Conservation (phyloP, 2,329 filamentous ascomycete species). For the Penicillium sp. region DNA sequence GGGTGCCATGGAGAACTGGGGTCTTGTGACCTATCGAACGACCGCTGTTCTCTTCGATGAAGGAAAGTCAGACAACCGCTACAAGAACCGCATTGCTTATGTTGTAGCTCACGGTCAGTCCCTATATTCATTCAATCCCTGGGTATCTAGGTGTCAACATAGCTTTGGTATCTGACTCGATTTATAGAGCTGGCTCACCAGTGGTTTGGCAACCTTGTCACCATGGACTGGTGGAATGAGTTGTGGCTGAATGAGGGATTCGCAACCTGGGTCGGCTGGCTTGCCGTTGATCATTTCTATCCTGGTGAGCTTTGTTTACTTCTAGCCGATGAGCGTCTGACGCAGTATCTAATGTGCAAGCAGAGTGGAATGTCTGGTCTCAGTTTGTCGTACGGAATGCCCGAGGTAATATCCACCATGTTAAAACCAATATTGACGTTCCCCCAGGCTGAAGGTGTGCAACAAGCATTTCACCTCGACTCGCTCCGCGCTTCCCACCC, state of each 20-base stretch:
- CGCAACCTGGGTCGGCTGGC: slow-evolving; percentile 97
- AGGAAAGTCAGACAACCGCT: slow-evolving; percentile 81
- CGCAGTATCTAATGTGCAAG: slow-evolving; percentile 21
- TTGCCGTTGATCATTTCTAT: slow-evolving; percentile 85
- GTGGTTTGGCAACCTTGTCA: slow-evolving; percentile 94
- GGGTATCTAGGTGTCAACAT: not conserved
- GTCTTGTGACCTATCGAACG: slow-evolving; percentile 90
- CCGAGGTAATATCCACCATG: slow-evolving; percentile 50
- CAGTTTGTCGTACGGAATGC: slow-evolving; percentile 77
- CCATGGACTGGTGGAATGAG: slow-evolving; percentile 96
- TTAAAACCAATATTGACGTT: slow-evolving; percentile 39
- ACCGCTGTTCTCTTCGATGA: slow-evolving; percentile 97
- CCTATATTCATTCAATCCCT: not conserved
- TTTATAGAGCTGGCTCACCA: slow-evolving; percentile 79
- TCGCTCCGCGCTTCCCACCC: slow-evolving; percentile 88
- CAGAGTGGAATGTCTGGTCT: slow-evolving; percentile 95
- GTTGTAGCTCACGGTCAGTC: slow-evolving; percentile 78
- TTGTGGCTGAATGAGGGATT: slow-evolving; percentile 96
- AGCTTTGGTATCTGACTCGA: not conserved
- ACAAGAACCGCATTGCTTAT: slow-evolving; percentile 92
- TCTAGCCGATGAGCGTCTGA: not conserved
- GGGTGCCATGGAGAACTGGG: slow-evolving; percentile 95
- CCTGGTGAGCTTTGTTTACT: slow-evolving; percentile 53
- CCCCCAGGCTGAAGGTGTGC: slow-evolving; percentile 77
- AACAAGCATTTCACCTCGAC: slow-evolving; percentile 87